These are phyloP conservation scores for Phaseolus lunatus DNA, from an alignment of 306 rosid species.

Conservation along the genomic window DNA sequence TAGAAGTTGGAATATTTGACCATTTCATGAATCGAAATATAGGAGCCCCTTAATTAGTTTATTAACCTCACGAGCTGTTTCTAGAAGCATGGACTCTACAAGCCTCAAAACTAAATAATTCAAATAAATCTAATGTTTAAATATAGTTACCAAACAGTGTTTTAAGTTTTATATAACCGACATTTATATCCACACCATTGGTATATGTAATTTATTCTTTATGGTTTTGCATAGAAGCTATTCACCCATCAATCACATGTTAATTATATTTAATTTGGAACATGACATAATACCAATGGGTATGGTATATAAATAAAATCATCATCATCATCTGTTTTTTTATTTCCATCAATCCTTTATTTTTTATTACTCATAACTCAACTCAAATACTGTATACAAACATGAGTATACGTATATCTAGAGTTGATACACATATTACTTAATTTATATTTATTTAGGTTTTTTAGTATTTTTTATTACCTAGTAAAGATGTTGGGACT, in stretches of 20 bases:
- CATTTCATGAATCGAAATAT: not conserved
- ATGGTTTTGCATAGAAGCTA: not conserved
- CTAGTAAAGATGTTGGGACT: no score
- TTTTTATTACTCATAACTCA: no score
- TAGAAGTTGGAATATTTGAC: not conserved
- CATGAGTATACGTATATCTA: no score
- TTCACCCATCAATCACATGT: not conserved
- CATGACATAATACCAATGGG: no score
- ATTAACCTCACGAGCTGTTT: not conserved
- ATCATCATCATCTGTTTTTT: no score
- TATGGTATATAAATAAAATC: not conserved
- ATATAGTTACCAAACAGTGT: not conserved
- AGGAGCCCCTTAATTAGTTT: conserved; percentile 10
- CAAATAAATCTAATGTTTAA: not conserved
- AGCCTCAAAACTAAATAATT: conserved; percentile 15
- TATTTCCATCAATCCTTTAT: no score
- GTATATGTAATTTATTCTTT: not conserved
- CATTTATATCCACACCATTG: not conserved
- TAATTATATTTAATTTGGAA: no score
- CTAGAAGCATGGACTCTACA: not conserved
- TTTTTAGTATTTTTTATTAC: no score
- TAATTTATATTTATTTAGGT: no score
- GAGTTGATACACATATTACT: no score
- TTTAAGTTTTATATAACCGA: not conserved
- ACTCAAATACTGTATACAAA: no score